Evolutionary conservation across 2,329 filamentous ascomycete species (phyloP), one percentile per base, ranked within the genome.

Genomic region (Elsinoe australis): DNA sequence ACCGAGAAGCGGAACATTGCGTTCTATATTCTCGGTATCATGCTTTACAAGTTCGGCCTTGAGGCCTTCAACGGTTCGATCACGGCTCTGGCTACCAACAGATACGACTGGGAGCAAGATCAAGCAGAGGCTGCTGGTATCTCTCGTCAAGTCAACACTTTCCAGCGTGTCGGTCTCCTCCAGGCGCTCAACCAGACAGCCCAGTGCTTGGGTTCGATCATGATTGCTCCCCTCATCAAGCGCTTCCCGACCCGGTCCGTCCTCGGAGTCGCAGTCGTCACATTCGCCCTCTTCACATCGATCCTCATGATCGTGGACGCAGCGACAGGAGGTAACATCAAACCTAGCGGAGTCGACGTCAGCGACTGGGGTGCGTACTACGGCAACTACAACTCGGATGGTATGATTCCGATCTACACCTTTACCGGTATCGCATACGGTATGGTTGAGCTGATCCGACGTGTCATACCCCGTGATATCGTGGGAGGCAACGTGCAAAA

Each of bases 51-150:
- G 54, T 72, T 75, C 50, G 71, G 70, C 19, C 63, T 73, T 9
- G 71, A 73, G 55, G 70, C 69, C 7, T 74, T 74, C 61, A 73
- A 71, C 55, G 71, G 71, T 1, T 73, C 71, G 24, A 66, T 75
- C 53, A 67, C 70, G 29, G 69, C 70, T 8, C 62, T 73, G 2
- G 70, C 71, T 8, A 73, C 69, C 3, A 74, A 74, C 53, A 64
- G 71, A 44, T 74, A 73, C 58, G 71, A 72, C 57, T 67, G 67
- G 54, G 68, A 71, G 17, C 63, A 67, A 28, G 54, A 55, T 18
- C 51, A 56, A 12, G 59, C 54, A 4, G 58, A 60, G 44, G 58
- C 56, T 19, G 55, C 57, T 3, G 39, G 39, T 7, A 5, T 44
- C 21, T 58, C 61, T n/a, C 64, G 61, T 42, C 15, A 19, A 4